Conservation (phyloP, 345 rosid genomes). For the Kernera saxatilis region DNA sequence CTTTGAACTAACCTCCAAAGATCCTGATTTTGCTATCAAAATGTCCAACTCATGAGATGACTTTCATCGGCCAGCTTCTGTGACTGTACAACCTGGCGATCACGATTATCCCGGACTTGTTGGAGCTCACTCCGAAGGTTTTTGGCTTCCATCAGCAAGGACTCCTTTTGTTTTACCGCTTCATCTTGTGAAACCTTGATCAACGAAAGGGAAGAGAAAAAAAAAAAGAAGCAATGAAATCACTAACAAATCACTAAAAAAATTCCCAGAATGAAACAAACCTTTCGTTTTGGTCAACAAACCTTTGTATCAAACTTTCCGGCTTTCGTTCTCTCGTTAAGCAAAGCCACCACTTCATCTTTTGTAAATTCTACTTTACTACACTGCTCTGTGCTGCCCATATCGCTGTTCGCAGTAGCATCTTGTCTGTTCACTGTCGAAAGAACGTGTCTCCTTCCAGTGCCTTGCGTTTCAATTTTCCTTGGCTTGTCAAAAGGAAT, state of each 20-base stretch:
- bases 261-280: neutral
- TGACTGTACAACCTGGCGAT: constrained; percentile 54
- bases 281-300: neutral
- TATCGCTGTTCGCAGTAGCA: constrained; percentile 33
- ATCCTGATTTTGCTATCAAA: constrained; percentile 50
- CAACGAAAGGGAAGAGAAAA: neutral
- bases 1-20: constrained; percentile 66
- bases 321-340: constrained; percentile 61
- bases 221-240: neutral
- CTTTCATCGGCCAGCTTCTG: constrained; percentile 56
- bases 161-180: constrained; percentile 60
- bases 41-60: constrained; percentile 59
- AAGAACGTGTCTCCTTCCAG: constrained; percentile 56
- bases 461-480: constrained; percentile 34
- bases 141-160: constrained; percentile 52
- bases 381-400: constrained; percentile 41
- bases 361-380: constrained; percentile 49
- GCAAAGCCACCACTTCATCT: constrained; percentile 71
- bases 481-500: constrained; percentile 65
- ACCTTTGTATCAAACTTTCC: constrained; percentile 85
- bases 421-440: constrained; percentile 50
- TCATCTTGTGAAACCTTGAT: constrained; percentile 68
- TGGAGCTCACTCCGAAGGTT: constrained; percentile 78
- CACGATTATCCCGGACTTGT: constrained; percentile 84
- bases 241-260: neutral